Percentiles rank a stretch among this genome's conserved stretches.
Evolutionary conservation across 2,329 filamentous ascomycete species (phyloP).

Genomic region (Pyricularia pennisetigena): DNA sequence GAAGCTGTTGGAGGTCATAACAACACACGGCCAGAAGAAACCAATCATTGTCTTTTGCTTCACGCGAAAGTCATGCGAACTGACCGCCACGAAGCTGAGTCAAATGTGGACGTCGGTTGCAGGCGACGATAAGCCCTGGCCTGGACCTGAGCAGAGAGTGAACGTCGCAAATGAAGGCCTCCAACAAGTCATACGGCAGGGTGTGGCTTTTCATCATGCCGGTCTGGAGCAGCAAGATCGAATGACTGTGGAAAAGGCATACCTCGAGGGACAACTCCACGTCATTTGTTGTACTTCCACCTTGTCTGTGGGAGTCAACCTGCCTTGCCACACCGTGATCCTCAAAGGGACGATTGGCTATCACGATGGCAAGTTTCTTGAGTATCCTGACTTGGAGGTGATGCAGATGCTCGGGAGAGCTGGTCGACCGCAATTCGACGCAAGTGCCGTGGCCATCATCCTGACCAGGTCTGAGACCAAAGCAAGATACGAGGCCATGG

Average conservation of each 20-base stretch:
- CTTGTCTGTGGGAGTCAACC: slow-evolving; percentile 71
- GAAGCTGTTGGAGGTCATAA: slow-evolving; percentile 57
- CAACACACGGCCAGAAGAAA: slow-evolving; percentile 57
- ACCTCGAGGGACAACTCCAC: slow-evolving; percentile 59
- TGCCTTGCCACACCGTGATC: slow-evolving; percentile 75
- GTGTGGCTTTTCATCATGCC: slow-evolving; percentile 77
- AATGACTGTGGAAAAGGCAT: slow-evolving; percentile 55
- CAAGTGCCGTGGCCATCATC: slow-evolving; percentile 66
- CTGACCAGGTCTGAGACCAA: slow-evolving; percentile 61
- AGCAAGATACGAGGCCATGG: slow-evolving; percentile 60
- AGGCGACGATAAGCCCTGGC: slow-evolving; percentile 51
- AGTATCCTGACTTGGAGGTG: slow-evolving; percentile 74
- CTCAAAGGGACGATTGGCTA: slow-evolving; percentile 70
- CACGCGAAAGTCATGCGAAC: slow-evolving; percentile 60
- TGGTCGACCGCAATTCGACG: slow-evolving; percentile 74
- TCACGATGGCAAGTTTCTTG: slow-evolving; percentile 47
- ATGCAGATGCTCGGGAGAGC: slow-evolving; percentile 89
- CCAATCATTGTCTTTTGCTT: slow-evolving; percentile 79
- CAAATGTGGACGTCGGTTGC: slow-evolving; percentile 47
- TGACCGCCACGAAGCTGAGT: slow-evolving; percentile 57
- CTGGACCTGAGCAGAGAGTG: slow-evolving; percentile 39
- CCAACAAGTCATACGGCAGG: slow-evolving; percentile 35
- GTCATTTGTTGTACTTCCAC: slow-evolving; percentile 86
- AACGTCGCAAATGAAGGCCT: slow-evolving; percentile 50
- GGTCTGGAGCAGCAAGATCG: slow-evolving; percentile 59